These are phyloP conservation scores for Anisodus tanguticus DNA, from an alignment of 257 asterid species.

Conservation along the genomic window DNA sequence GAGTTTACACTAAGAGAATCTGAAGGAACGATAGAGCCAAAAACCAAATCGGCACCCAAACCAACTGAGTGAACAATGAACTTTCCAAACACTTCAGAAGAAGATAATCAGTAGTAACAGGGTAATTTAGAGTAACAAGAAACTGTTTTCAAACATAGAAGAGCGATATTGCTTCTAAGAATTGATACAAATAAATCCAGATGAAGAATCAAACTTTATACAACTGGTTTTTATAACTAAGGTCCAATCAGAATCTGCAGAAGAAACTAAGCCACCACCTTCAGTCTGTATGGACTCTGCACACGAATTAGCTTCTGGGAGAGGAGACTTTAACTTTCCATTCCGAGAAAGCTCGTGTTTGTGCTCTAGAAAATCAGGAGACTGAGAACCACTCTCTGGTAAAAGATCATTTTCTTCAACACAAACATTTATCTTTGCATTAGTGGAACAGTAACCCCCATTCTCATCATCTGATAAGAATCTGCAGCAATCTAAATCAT, in stretches of 20 bases:
- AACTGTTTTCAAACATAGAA: slow-evolving; percentile 14
- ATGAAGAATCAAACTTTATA: slow-evolving; percentile 38
- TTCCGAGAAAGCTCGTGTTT: slow-evolving; percentile 49
- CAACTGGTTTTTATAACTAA: slow-evolving; percentile 44
- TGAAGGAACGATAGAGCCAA: neutral
- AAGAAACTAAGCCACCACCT: slow-evolving; percentile 67
- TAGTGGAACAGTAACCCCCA: slow-evolving; percentile 30
- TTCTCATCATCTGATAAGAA: slow-evolving; percentile 74
- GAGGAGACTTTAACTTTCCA: slow-evolving; percentile 40
- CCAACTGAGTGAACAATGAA: neutral
- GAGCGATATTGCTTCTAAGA: neutral
- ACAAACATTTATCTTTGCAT: slow-evolving; percentile 28
- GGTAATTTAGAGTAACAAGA: slow-evolving; percentile 14
- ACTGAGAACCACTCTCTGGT: slow-evolving; percentile 33
- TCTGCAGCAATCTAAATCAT: slow-evolving; percentile 72
- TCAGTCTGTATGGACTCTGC: slow-evolving; percentile 81
- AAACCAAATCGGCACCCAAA: neutral
- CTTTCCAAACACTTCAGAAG: neutral
- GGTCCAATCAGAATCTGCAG: slow-evolving; percentile 80
- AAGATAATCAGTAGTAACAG: neutral
- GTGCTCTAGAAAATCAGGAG: slow-evolving; percentile 55
- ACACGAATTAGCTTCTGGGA: slow-evolving; percentile 32
- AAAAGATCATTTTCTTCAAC: slow-evolving; percentile 36
- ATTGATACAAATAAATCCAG: neutral
- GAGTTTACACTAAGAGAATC: neutral